Percentiles rank a stretch among this genome's conserved stretches.
phyloP scores from a whole-genome alignment of 768 basidiomycete genomes.

The Artomyces pyxidatus region DNA sequence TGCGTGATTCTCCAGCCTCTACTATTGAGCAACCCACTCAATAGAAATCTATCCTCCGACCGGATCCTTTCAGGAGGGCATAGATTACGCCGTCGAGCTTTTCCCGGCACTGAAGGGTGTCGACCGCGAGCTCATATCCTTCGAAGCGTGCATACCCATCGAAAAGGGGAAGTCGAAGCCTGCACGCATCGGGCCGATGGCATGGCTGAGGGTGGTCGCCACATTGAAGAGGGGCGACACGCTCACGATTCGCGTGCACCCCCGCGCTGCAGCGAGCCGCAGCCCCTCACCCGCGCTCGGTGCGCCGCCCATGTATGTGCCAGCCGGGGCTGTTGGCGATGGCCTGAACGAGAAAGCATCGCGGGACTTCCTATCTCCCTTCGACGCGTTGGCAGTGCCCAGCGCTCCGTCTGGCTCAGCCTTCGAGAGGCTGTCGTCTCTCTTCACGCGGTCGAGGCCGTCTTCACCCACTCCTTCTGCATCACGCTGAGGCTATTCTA shows the following conservation, averaged over 20 bases:
- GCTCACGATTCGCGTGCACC: slow-evolving; percentile 18
- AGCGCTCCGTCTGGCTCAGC: too few relatives aligned
- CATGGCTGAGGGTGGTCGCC: slow-evolving; percentile 18
- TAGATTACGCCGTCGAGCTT: slow-evolving; percentile 13
- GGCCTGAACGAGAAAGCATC: too few relatives aligned
- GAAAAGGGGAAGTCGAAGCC: slow-evolving; percentile 9
- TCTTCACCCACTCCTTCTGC: too few relatives aligned
- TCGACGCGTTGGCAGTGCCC: too few relatives aligned
- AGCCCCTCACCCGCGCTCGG: background rate
- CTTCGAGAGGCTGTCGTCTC: too few relatives aligned
- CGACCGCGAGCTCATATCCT: slow-evolving; percentile 14
- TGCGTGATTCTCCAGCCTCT: background rate
- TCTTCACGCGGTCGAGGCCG: too few relatives aligned
- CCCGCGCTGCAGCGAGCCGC: too few relatives aligned
- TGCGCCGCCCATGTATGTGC: slow-evolving; percentile 1
- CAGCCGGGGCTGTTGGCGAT: too few relatives aligned
- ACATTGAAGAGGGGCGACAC: slow-evolving; percentile 21
- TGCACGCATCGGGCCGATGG: slow-evolving; percentile 19
- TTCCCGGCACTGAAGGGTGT: slow-evolving; percentile 17
- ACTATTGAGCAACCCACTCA: background rate
- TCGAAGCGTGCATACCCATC: slow-evolving; percentile 19
- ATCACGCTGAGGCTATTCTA: too few relatives aligned
- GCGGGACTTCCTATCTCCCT: too few relatives aligned
- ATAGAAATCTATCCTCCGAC: background rate
- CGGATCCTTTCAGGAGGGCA: slow-evolving; percentile 14